These are phyloP conservation scores for Zymoseptoria crescenta DNA, from an alignment of 2,329 filamentous ascomycete species.

Conservation along the genomic window DNA sequence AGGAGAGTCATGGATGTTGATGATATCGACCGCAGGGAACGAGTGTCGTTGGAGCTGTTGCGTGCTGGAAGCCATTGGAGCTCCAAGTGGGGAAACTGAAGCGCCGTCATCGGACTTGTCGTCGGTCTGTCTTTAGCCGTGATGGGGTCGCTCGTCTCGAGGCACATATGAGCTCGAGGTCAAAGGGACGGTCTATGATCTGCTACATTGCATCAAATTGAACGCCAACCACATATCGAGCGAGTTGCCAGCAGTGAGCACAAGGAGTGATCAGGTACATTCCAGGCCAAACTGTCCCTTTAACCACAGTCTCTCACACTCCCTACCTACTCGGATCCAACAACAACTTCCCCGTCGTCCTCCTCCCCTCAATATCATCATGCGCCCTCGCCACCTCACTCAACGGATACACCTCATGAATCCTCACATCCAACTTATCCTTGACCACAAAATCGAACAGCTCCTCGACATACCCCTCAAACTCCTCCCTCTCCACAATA, in stretches of 20 bases:
- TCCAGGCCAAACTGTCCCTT: background rate
- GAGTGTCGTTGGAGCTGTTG: background rate
- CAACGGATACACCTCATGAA: slow-evolving; percentile 72
- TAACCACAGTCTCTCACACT: background rate
- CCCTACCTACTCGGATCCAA: slow-evolving; percentile 48
- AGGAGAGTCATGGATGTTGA: slow-evolving; percentile 6
- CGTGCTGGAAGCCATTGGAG: background rate
- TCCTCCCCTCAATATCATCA: slow-evolving; percentile 68
- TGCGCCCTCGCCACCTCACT: slow-evolving; percentile 67
- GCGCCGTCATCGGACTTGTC: too few relatives aligned
- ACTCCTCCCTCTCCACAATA: slow-evolving; percentile 60
- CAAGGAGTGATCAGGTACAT: background rate
- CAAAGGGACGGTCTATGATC: too few relatives aligned
- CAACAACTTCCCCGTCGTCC: slow-evolving; percentile 76
- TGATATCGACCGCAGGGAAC: slow-evolving; percentile 4
- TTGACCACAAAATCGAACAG: slow-evolving; percentile 64
- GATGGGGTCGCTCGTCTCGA: too few relatives aligned
- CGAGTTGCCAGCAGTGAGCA: background rate
- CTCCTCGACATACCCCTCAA: slow-evolving; percentile 61
- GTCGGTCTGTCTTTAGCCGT: too few relatives aligned
- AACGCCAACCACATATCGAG: too few relatives aligned
- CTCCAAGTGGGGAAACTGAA: background rate
- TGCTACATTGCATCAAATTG: too few relatives aligned
- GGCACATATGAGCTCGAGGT: too few relatives aligned
- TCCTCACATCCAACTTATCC: slow-evolving; percentile 61